A percentile compares a stretch with the other conserved stretches of the same genome.
Conservation (phyloP, 495 filamentous ascomycete genomes). For the Penicillium fimorum region DNA sequence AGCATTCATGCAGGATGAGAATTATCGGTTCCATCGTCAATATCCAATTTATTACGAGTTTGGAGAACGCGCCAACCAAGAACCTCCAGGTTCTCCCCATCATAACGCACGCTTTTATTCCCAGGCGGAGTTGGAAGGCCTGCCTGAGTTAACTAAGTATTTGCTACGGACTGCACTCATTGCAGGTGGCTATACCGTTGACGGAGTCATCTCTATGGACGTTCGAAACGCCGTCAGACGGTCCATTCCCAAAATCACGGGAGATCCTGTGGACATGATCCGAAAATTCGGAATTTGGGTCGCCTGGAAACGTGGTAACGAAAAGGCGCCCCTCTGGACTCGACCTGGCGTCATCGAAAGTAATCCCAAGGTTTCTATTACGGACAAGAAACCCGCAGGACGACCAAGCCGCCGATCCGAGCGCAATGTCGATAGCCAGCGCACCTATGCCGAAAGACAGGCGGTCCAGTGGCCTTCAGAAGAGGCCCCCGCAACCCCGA, state of each 20-base stretch:
- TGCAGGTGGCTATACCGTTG: slow-evolving; percentile 59
- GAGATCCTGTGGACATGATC: slow-evolving; percentile 60
- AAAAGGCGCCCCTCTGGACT: slow-evolving; percentile 66
- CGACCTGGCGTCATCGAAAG: slow-evolving; percentile 47
- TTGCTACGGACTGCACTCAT: slow-evolving; percentile 69
- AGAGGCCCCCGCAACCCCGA: slow-evolving; percentile 19
- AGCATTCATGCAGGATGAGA: slow-evolving; percentile 54
- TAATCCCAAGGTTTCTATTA: slow-evolving; percentile 42
- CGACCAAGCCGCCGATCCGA: slow-evolving; percentile 48
- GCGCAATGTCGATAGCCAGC: slow-evolving; percentile 43
- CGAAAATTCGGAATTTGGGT: slow-evolving; percentile 68
- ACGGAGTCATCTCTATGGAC: slow-evolving; percentile 57
- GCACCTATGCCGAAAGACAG: slow-evolving; percentile 47
- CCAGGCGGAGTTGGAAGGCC: slow-evolving; percentile 65
- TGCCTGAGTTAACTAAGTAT: slow-evolving; percentile 61
- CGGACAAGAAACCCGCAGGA: slow-evolving; percentile 44
- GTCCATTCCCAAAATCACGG: slow-evolving; percentile 62
- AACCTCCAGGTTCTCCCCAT: slow-evolving; percentile 41
- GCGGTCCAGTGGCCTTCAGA: slow-evolving; percentile 43
- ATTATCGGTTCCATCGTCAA: slow-evolving; percentile 51
- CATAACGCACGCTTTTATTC: slow-evolving; percentile 66
- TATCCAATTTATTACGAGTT: slow-evolving; percentile 59
- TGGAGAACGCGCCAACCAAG: slow-evolving; percentile 52
- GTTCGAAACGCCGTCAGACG: slow-evolving; percentile 57
- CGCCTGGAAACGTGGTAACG: slow-evolving; percentile 72